Evolutionary conservation across 2,329 filamentous ascomycete genomes (phyloP).

Genomic region (Aspergillus intermedius): DNA sequence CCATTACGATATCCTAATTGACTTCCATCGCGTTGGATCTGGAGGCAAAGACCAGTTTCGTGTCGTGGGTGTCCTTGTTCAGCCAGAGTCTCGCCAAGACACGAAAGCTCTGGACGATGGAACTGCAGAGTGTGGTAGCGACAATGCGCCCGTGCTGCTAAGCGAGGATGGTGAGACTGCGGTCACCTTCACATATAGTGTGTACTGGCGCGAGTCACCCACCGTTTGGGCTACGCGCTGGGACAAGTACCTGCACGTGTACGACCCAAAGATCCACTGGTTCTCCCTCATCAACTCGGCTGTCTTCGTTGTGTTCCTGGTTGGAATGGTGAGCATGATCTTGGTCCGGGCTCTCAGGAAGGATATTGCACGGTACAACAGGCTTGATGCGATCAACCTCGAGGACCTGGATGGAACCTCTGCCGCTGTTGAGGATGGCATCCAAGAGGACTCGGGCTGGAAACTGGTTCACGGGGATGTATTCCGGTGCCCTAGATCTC

Average conservation of each 20-base stretch:
- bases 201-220: constrained; percentile 75
- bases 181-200: constrained; percentile 85
- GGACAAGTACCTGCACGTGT: constrained; percentile 98
- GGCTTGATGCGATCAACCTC: constrained; percentile 81
- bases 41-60: constrained; percentile 59
- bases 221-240: constrained; percentile 95
- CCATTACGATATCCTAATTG: constrained; percentile 88
- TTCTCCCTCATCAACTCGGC: constrained; percentile 96
- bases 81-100: constrained; percentile 66
- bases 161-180: constrained; percentile 56
- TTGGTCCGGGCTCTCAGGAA: constrained; percentile 81
- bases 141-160: constrained; percentile 56
- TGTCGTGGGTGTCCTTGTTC: constrained; percentile 86
- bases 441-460: constrained; percentile 97
- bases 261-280: constrained; percentile 98
- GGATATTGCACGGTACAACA: constrained; percentile 95
- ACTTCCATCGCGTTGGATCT: constrained; percentile 74
- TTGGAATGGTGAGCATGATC: constrained; percentile 88
- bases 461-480: constrained; percentile 97
- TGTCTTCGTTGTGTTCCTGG: constrained; percentile 86
- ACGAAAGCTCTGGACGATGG: constrained; percentile 45
- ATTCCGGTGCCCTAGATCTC: constrained; percentile 78
- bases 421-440: constrained; percentile 72
- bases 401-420: constrained; percentile 80
- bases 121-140: constrained; percentile 57